These are phyloP conservation scores for Lipomyces mesembrius DNA, from an alignment of 805 yeast species.

Conservation along the genomic window DNA sequence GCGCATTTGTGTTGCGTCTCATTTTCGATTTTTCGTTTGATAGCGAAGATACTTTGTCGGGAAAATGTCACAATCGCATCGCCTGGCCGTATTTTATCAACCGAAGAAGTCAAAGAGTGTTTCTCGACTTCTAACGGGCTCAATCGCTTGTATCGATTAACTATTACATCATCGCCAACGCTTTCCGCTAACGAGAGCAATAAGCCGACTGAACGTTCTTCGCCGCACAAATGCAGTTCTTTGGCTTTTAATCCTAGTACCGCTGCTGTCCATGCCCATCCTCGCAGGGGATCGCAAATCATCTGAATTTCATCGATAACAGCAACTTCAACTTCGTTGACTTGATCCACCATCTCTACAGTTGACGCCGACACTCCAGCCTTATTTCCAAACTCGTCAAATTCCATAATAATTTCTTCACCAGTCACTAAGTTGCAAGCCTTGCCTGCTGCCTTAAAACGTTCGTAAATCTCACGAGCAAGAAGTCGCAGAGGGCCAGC, in stretches of 20 bases:
- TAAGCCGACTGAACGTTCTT: slow-evolving; percentile 76
- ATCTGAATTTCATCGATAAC: slow-evolving; percentile 96
- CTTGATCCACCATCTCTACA: slow-evolving; percentile 85
- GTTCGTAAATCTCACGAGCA: slow-evolving; percentile 89
- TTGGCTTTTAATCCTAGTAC: slow-evolving; percentile 82
- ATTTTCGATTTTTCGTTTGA: slow-evolving; percentile 71
- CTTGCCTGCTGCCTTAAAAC: slow-evolving; percentile 67
- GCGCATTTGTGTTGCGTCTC: slow-evolving; percentile 72
- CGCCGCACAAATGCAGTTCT: slow-evolving; percentile 93
- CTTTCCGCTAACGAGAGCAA: slow-evolving; percentile 60
- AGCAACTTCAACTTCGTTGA: slow-evolving; percentile 75
- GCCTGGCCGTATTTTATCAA: slow-evolving; percentile 60
- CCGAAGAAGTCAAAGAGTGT: slow-evolving; percentile 43
- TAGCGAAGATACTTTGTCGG: slow-evolving; percentile 68
- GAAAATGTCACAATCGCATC: slow-evolving; percentile 92
- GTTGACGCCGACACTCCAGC: slow-evolving; percentile 86
- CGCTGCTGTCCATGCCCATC: slow-evolving; percentile 95
- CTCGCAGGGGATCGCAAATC: slow-evolving; percentile 79
- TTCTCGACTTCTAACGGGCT: slow-evolving; percentile 67
- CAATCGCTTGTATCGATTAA: slow-evolving; percentile 72
- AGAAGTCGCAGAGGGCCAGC: slow-evolving; percentile 93
- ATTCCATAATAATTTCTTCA: slow-evolving; percentile 81
- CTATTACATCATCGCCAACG: slow-evolving; percentile 81
- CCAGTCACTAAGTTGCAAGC: slow-evolving; percentile 90
- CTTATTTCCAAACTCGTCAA: slow-evolving; percentile 67